Evolutionary conservation across 768 basidiomycete species (phyloP).

Genomic region (Podaxis sp.): DNA sequence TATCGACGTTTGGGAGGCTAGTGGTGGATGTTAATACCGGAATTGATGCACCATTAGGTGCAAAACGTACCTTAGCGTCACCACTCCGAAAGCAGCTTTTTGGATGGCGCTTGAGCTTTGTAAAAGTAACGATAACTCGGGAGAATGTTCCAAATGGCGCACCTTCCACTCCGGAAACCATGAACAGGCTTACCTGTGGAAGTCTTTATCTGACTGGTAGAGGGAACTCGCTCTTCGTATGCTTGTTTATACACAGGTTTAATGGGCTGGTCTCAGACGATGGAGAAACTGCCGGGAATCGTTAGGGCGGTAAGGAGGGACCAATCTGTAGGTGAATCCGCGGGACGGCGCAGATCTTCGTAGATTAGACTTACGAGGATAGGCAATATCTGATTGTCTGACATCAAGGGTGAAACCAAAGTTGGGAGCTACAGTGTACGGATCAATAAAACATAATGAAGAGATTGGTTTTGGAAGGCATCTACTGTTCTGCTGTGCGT

Average conservation of each 20-base stretch:
- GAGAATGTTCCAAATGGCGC: background rate
- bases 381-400: conserved; percentile 10
- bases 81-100: conserved; percentile 26
- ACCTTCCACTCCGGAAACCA: conserved; percentile 12
- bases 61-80: conserved; percentile 22
- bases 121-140: background rate
- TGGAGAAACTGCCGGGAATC: conserved; percentile 20
- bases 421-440: background rate
- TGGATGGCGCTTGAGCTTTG: conserved; percentile 23
- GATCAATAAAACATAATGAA: background rate
- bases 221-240: conserved; percentile 12
- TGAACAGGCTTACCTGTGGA: conserved; percentile 14
- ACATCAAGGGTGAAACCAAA: conserved; percentile 21
- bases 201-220: conserved; percentile 23
- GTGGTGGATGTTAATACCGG: background rate
- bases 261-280: conserved; percentile 35
- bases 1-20: conserved; percentile 5
- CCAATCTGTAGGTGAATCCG: conserved; percentile 36
- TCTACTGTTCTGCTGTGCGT: conserved; percentile 4
- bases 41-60: background rate
- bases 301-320: conserved; percentile 44
- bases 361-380: conserved; percentile 18
- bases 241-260: conserved; percentile 21
- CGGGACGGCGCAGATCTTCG: background rate
- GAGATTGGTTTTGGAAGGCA: background rate